A percentile compares a stretch with the other conserved stretches of the same genome.
phyloP scores from a whole-genome alignment of 768 basidiomycete species.

The Leucocoprinus birnbaumii region DNA sequence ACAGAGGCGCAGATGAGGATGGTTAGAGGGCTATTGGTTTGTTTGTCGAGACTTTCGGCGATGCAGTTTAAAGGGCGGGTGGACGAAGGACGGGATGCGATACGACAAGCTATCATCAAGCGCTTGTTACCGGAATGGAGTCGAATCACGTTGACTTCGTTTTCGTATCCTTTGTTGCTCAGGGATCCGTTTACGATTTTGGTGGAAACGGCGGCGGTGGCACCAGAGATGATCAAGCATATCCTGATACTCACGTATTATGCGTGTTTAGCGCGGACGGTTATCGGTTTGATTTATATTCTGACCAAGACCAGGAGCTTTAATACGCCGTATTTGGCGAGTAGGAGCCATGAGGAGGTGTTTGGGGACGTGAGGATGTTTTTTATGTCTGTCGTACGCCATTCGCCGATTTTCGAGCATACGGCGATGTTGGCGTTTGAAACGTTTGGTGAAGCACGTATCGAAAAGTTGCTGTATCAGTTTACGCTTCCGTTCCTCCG shows the following conservation, averaged over 20 bases:
- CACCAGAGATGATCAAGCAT: constrained; percentile 86
- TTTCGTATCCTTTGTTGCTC: constrained; percentile 82
- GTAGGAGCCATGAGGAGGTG: constrained; percentile 60
- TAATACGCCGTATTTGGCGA: constrained; percentile 38
- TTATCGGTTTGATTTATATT: constrained; percentile 82
- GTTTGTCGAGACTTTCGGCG: constrained; percentile 61
- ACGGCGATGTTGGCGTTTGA: constrained; percentile 78
- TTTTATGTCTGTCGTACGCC: constrained; percentile 87
- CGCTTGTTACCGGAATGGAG: constrained; percentile 91
- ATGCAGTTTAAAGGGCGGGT: constrained; percentile 67
- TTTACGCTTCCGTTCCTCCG: constrained; percentile 93
- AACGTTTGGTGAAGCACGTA: constrained; percentile 77
- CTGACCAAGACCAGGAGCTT: constrained; percentile 69
- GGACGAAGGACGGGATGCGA: constrained; percentile 74
- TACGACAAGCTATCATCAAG: constrained; percentile 86
- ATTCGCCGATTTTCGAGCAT: constrained; percentile 85
- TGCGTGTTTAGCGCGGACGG: constrained; percentile 81
- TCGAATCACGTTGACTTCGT: constrained; percentile 76
- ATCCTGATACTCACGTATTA: constrained; percentile 90
- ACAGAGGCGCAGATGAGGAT: constrained; percentile 77
- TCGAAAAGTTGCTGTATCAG: constrained; percentile 82
- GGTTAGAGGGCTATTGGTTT: constrained; percentile 73
- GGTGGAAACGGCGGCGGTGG: constrained; percentile 86
- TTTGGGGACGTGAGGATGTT: constrained; percentile 89
- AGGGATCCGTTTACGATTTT: constrained; percentile 90